Evolutionary conservation across 2,329 filamentous ascomycete genomes (phyloP).

Genomic region (Hymenoscyphus fructigenus): DNA sequence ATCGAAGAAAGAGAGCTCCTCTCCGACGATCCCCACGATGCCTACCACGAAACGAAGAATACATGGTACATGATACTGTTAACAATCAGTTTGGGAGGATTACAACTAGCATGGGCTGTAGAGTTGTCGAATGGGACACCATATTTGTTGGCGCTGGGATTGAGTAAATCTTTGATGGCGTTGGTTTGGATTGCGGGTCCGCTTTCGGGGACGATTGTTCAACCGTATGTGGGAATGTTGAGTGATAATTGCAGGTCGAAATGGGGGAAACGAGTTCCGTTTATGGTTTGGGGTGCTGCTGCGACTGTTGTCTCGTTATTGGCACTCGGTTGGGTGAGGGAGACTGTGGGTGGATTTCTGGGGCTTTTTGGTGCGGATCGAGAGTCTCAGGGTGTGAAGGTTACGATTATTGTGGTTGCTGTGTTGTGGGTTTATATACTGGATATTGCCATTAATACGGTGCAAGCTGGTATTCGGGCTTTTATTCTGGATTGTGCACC

Average conservation of each 20-base stretch:
- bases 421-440: slow-evolving; percentile 86
- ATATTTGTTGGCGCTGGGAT: slow-evolving; percentile 74
- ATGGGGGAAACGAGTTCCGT: slow-evolving; percentile 80
- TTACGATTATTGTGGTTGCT: slow-evolving; percentile 71
- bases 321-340: slow-evolving; percentile 70
- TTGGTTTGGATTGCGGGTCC: slow-evolving; percentile 84
- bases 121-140: slow-evolving; percentile 92
- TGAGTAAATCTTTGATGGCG: slow-evolving; percentile 80
- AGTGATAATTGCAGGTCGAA: slow-evolving; percentile 73
- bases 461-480: slow-evolving; percentile 87
- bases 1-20: slow-evolving; percentile 37
- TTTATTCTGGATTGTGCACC: slow-evolving; percentile 94
- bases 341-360: slow-evolving; percentile 68
- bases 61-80: slow-evolving; percentile 82
- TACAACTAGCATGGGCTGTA: slow-evolving; percentile 95
- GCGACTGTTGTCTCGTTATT: slow-evolving; percentile 69
- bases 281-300: slow-evolving; percentile 69
- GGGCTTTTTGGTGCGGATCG: slow-evolving; percentile 68
- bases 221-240: slow-evolving; percentile 79
- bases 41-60: slow-evolving; percentile 70
- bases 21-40: slow-evolving; percentile 45
- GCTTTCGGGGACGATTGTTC: slow-evolving; percentile 73
- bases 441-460: slow-evolving; percentile 93
- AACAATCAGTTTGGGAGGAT: slow-evolving; percentile 80
- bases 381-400: slow-evolving; percentile 63